Conservation (phyloP, 2,329 filamentous ascomycete species). For the Emericellopsis cladophorae region DNA sequence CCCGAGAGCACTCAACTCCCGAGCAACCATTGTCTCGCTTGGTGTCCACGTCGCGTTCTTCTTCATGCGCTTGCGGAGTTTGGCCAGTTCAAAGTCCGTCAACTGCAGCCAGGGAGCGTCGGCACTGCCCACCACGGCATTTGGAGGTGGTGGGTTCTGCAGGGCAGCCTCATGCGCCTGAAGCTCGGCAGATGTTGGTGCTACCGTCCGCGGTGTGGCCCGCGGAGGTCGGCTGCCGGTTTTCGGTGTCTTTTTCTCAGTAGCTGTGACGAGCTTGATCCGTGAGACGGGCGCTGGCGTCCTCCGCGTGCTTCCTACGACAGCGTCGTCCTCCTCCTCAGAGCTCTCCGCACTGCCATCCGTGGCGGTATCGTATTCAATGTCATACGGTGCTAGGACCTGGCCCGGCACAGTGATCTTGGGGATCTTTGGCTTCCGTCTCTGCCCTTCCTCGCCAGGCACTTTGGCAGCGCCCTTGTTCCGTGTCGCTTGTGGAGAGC, state of each 20-base stretch:
- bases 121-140: slow-evolving; percentile 43
- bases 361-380: slow-evolving; percentile 46
- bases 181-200: slow-evolving; percentile 20
- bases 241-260: slow-evolving; percentile 22
- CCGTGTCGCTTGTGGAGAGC: slow-evolving; percentile 39
- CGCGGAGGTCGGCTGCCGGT: slow-evolving; percentile 25
- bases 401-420: slow-evolving; percentile 54
- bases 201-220: slow-evolving; percentile 19
- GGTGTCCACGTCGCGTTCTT: slow-evolving; percentile 81
- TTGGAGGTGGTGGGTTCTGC: slow-evolving; percentile 45
- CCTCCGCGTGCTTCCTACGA: slow-evolving; percentile 11
- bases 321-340: slow-evolving; percentile 28
- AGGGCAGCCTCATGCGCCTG: slow-evolving; percentile 26
- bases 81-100: slow-evolving; percentile 51
- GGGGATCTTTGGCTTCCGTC: slow-evolving; percentile 19
- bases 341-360: slow-evolving; percentile 40
- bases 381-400: slow-evolving; percentile 51
- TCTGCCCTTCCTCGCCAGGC: slow-evolving; percentile 20
- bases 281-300: slow-evolving; percentile 25
- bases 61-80: slow-evolving; percentile 76
- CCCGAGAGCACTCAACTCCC: slow-evolving; percentile 60
- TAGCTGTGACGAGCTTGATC: slow-evolving; percentile 33
- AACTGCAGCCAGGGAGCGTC: slow-evolving; percentile 55
- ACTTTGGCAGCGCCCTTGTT: slow-evolving; percentile 36
- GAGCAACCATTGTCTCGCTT: slow-evolving; percentile 73